A percentile compares a stretch with the other conserved stretches of the same genome.
These are phyloP conservation scores for Aureobasidium namibiae DNA, from an alignment of 2,329 filamentous ascomycete genomes.

Conservation along the genomic window DNA sequence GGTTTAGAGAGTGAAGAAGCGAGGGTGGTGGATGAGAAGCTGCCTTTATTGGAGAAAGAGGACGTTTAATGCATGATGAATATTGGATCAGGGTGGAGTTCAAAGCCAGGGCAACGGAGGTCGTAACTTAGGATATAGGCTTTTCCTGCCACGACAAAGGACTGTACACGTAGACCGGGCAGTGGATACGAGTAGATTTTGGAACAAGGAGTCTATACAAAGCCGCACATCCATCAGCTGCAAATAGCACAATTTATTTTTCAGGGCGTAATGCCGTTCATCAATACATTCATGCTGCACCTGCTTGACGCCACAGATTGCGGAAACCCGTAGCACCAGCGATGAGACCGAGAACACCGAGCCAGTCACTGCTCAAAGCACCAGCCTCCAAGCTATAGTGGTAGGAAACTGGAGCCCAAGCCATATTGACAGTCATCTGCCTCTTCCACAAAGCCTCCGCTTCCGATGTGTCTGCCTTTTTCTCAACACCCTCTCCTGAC, in stretches of 20 bases:
- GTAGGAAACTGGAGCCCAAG: slow-evolving; percentile 14
- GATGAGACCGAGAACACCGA: slow-evolving; percentile 14
- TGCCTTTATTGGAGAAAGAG: neutral
- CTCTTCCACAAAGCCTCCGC: slow-evolving; percentile 15
- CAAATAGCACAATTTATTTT: neutral
- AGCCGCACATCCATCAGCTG: neutral
- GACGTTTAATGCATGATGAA: neutral
- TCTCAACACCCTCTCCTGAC: slow-evolving; percentile 25
- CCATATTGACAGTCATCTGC: slow-evolving; percentile 14
- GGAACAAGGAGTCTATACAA: neutral
- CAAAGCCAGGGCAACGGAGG: neutral
- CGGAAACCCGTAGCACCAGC: slow-evolving; percentile 13
- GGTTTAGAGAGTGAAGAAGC: neutral
- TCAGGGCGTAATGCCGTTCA: neutral
- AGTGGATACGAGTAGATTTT: neutral
- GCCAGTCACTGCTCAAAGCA: slow-evolving; percentile 11
- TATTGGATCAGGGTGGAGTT: neutral
- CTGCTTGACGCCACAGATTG: slow-evolving; percentile 14
- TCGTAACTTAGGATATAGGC: neutral
- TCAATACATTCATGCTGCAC: neutral
- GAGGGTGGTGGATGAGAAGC: neutral
- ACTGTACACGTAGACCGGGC: no score
- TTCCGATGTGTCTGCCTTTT: slow-evolving; percentile 34
- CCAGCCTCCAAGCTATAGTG: slow-evolving; percentile 16
- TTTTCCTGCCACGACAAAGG: neutral